Base-by-base conservation (phyloP, 2,329 filamentous ascomycete species). In the Botrytis fabae region DNA sequence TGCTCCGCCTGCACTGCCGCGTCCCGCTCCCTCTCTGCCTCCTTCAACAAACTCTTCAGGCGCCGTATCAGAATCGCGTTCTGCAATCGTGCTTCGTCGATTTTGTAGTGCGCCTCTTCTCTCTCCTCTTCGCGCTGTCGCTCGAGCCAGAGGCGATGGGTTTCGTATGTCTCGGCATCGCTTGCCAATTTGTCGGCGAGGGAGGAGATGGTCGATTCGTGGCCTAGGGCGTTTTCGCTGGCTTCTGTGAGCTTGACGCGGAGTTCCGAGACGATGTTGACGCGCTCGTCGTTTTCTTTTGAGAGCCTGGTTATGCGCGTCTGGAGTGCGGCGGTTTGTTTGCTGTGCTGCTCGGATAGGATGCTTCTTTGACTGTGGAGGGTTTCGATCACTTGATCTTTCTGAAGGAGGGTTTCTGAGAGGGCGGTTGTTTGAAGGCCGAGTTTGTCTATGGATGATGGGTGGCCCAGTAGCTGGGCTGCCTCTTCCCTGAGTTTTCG, bases 1-100 rank as follows among this genome's bases (percentile, higher is more conserved):
- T n/a, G 5, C 6, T 14, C 25, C 48, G 12, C 12, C 12, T n/a
- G 25, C 51, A 12, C 7, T 12, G 51, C 51, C 51, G 0, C 12
- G 28, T 28, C n/a, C 5, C 51, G 6, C n/a, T 54, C 42, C 0
- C 4, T 44, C 42, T 44, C 42, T 2, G 14, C 16, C 1, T 44
- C 16, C 2, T 44, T 16, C 42, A 44, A 16, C 12, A 14, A 44
- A 44, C 12, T 16, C 42, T 16, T 28, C 51, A 57, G 2, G 5
- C n/a, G n/a, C 14, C 3, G 2, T 3, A 8, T 18, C n/a, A 57
- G 14, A 7, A 7, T 28, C 6, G n/a, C n/a, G 3, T 4, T 32
- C n/a, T 57, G n/a, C 0, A 8, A 7, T 0, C n/a, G 14, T 6
- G n/a, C 14, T 18, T 28, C 51, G 0, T 14, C n/a, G 0, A 57